A percentile compares a stretch with the other conserved stretches of the same genome.
phyloP scores from a whole-genome alignment of 768 basidiomycete species.

The Butyriboletus loyo region DNA sequence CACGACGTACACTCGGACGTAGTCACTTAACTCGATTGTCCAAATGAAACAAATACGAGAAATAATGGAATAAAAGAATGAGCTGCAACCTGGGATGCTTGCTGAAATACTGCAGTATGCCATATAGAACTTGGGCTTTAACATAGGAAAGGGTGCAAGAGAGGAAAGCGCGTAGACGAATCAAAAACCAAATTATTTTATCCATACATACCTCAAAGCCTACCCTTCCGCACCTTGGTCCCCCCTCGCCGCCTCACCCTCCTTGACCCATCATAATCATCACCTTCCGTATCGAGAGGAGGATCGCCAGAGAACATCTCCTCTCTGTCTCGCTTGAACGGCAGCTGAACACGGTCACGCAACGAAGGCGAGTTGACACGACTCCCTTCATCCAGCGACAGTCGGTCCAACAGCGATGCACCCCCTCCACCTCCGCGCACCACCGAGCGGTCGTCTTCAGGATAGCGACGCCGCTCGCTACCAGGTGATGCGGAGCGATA shows the following conservation, averaged over 20 bases:
- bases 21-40: slow-evolving; percentile 6
- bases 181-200: neutral
- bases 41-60: slow-evolving; percentile 14
- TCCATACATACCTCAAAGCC: slow-evolving; percentile 6
- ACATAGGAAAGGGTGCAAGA: neutral
- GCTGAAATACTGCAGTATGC: slow-evolving; percentile 1
- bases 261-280: slow-evolving; percentile 24
- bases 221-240: slow-evolving; percentile 19
- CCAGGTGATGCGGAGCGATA: slow-evolving; percentile 13
- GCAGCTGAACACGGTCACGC: slow-evolving; percentile 38
- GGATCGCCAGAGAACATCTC: slow-evolving; percentile 23
- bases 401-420: slow-evolving; percentile 38
- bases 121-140: neutral
- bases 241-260: slow-evolving; percentile 24
- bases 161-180: neutral
- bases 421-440: slow-evolving; percentile 16
- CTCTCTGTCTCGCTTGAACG: slow-evolving; percentile 31
- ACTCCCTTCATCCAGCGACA: slow-evolving; percentile 26
- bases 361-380: slow-evolving; percentile 24
- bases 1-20: neutral
- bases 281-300: slow-evolving; percentile 13
- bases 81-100: slow-evolving; percentile 1
- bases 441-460: slow-evolving; percentile 9
- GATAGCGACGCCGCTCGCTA: slow-evolving; percentile 13
- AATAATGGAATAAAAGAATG: slow-evolving; percentile 19